Conservation (phyloP, 441 rosid species). For the Adansonia grandidieri region DNA sequence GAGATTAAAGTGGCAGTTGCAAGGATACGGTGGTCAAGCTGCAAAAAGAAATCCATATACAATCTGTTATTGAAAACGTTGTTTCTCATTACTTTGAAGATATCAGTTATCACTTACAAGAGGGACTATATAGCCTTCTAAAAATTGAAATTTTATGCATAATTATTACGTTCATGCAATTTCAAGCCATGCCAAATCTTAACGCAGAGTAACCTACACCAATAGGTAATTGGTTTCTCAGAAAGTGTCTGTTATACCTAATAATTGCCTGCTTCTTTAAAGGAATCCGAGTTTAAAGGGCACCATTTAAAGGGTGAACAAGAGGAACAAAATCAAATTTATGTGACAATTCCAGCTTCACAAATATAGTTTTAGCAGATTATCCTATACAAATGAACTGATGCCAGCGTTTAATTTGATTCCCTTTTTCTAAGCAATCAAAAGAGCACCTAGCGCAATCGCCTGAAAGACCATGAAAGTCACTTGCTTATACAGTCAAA, state of each 20-base stretch:
- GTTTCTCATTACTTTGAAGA: background rate
- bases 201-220: background rate
- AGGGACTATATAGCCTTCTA: background rate
- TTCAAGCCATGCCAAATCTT: background rate
- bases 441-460: background rate
- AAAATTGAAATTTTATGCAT: background rate
- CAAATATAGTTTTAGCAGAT: background rate
- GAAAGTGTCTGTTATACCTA: background rate
- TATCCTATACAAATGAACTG: background rate
- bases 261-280: background rate
- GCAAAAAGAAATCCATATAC: constrained; percentile 7
- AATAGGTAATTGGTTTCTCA: background rate
- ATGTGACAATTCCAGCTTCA: background rate
- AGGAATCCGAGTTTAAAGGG: background rate
- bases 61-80: background rate
- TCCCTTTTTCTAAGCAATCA: background rate
- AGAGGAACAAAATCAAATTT: background rate
- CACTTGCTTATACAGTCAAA: background rate
- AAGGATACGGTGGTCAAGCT: constrained; percentile 87
- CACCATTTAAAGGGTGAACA: background rate
- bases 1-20: constrained; percentile 68
- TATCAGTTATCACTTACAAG: background rate
- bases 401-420: background rate
- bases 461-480: background rate
- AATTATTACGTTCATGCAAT: background rate